phyloP scores from a whole-genome alignment of 306 rosid species.

The Glycyrrhiza uralensis region DNA sequence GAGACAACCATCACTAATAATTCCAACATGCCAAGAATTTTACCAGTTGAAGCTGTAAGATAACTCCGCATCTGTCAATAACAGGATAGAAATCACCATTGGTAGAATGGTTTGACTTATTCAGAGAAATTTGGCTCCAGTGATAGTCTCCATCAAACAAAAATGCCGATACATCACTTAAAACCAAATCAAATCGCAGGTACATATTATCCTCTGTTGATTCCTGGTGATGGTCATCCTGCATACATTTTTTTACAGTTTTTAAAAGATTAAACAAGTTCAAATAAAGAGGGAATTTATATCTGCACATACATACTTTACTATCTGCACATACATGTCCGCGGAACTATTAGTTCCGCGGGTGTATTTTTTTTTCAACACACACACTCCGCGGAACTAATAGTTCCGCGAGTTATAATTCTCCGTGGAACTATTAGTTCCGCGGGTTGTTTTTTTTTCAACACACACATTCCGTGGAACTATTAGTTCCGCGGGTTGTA shows the following conservation, averaged over 20 bases:
- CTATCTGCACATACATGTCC: no score
- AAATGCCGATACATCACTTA: constrained; percentile 94
- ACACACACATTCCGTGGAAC: no score
- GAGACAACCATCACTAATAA: neutral
- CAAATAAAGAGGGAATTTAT: no score
- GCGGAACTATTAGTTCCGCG: no score
- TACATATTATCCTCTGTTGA: constrained; percentile 74
- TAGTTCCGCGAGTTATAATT: no score
- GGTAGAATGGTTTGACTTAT: constrained; percentile 37
- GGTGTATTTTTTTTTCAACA: no score
- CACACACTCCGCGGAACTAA: no score
- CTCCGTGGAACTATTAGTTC: no score
- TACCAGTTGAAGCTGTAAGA: constrained; percentile 85
- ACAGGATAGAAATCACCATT: constrained; percentile 63
- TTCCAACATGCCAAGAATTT: constrained; percentile 19
- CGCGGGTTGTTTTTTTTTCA: no score
- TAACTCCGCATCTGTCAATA: constrained; percentile 81
- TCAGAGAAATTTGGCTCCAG: constrained; percentile 61
- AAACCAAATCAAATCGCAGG: constrained; percentile 77
- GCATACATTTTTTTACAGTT: constrained; percentile 26
- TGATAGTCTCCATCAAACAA: constrained; percentile 86
- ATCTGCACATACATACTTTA: no score
- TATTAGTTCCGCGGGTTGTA: no score
- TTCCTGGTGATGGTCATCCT: constrained; percentile 60
- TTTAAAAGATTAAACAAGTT: constrained; percentile 1